Evolutionary conservation across 139 green algal genomes (phyloP).

Genomic region (Chlamydomonas applanata): DNA sequence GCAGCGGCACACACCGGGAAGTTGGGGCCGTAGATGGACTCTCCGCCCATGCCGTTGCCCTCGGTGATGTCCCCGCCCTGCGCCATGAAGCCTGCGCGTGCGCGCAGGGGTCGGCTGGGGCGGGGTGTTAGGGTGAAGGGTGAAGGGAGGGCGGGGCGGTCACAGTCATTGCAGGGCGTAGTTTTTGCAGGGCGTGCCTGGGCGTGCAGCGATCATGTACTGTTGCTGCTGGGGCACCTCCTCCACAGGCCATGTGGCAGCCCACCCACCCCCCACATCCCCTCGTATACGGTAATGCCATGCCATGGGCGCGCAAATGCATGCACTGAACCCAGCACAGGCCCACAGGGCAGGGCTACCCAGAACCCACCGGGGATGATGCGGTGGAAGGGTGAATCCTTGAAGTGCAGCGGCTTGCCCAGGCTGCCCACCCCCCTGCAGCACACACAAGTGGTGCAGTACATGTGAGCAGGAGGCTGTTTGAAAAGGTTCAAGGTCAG

Average conservation of each 20-base stretch:
- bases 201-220: too few relatives aligned
- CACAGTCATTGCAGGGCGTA: neutral
- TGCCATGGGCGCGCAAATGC: too few relatives aligned
- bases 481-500: too few relatives aligned
- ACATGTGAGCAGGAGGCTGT: too few relatives aligned
- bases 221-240: too few relatives aligned
- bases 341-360: neutral
- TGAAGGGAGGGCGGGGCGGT: neutral
- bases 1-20: slow-evolving; percentile 63
- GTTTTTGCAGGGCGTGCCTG: neutral
- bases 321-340: neutral
- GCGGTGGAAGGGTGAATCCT: slow-evolving; percentile 83
- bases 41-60: slow-evolving; percentile 78
- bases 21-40: slow-evolving; percentile 87
- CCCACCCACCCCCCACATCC: too few relatives aligned
- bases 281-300: too few relatives aligned
- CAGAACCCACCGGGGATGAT: slow-evolving; percentile 70
- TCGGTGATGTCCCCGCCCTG: slow-evolving; percentile 87
- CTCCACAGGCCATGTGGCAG: too few relatives aligned
- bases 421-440: slow-evolving; percentile 52
- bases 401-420: slow-evolving; percentile 84
- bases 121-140: neutral
- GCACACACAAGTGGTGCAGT: neutral
- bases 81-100: slow-evolving; percentile 79
- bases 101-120: too few relatives aligned